Conservation (phyloP, 352 stramenopile species). For the Phytophthora podocarpi region DNA sequence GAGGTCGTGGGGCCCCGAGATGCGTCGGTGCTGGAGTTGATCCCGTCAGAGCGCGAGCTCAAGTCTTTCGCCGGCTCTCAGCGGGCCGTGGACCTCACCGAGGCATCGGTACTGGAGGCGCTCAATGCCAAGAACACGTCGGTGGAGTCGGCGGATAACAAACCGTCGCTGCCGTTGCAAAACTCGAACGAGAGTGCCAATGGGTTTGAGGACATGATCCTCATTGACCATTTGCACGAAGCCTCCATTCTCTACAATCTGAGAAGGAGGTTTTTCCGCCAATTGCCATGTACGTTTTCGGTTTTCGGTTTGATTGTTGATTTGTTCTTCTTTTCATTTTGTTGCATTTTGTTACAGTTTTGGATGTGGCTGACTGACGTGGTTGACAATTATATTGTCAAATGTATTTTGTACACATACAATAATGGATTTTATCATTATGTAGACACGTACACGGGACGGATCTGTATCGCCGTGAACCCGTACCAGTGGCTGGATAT, state of each 20-base stretch:
- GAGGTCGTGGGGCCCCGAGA: conserved; percentile 62
- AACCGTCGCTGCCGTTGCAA: conserved; percentile 65
- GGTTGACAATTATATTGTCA: conserved; percentile 1
- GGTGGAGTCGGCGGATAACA: conserved; percentile 39
- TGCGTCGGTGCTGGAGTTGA: conserved; percentile 36
- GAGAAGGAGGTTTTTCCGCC: conserved; percentile 71
- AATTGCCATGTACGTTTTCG: conserved; percentile 69
- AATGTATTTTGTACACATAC: conserved; percentile 1
- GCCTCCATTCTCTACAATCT: conserved; percentile 90
- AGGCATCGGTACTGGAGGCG: conserved; percentile 57
- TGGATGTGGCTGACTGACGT: conserved; percentile 2
- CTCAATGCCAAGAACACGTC: conserved; percentile 70
- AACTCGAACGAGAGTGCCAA: conserved; percentile 61
- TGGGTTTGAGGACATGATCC: conserved; percentile 90
- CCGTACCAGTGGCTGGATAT: conserved; percentile 89
- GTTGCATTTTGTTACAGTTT: neutral
- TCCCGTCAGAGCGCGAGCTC: conserved; percentile 61
- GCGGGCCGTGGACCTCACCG: conserved; percentile 57
- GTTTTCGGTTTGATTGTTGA: no score
- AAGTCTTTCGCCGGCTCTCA: conserved; percentile 58
- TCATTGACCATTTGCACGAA: conserved; percentile 86
- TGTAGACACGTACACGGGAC: conserved; percentile 84
- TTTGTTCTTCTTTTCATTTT: no score
- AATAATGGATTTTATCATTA: neutral
- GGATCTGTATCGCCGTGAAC: conserved; percentile 90